Percentiles rank a stretch among this genome's conserved stretches.
Conservation (phyloP, 2,329 filamentous ascomycete genomes). For the Fusarium sp. region DNA sequence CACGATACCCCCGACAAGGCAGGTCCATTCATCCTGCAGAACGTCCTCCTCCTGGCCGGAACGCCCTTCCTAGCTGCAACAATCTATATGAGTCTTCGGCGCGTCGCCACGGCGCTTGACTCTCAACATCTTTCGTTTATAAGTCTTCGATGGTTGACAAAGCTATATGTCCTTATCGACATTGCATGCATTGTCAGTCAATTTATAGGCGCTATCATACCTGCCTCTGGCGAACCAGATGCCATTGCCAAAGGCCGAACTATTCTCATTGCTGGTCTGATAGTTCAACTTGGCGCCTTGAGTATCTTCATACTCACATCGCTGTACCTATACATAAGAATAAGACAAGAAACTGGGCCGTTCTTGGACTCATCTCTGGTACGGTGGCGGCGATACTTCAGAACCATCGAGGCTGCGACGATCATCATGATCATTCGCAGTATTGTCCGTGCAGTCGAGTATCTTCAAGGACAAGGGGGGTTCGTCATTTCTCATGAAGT, state of each 20-base stretch:
- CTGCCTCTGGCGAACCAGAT: slow-evolving; percentile 10
- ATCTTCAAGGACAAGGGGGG: slow-evolving; percentile 56
- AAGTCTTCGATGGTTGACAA: slow-evolving; percentile 14
- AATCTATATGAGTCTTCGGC: slow-evolving; percentile 24
- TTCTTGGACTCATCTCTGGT: slow-evolving; percentile 25
- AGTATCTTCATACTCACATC: slow-evolving; percentile 7
- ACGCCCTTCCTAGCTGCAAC: slow-evolving; percentile 25
- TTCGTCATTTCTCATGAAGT: slow-evolving; percentile 56
- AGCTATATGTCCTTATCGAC: not conserved
- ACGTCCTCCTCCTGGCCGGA: slow-evolving; percentile 12
- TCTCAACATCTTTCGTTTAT: slow-evolving; percentile 11
- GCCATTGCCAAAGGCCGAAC: not conserved
- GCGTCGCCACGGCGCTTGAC: slow-evolving; percentile 2
- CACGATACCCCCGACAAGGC: not conserved
- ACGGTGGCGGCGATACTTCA: slow-evolving; percentile 49
- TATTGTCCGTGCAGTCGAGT: slow-evolving; percentile 61
- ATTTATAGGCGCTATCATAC: slow-evolving; percentile 19
- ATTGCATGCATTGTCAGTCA: slow-evolving; percentile 9
- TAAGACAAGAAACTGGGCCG: not conserved
- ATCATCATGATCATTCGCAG: slow-evolving; percentile 58
- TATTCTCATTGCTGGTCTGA: slow-evolving; percentile 12
- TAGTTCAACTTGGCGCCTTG: slow-evolving; percentile 1
- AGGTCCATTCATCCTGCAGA: slow-evolving; percentile 5
- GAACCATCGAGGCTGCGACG: slow-evolving; percentile 49
- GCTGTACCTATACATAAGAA: not conserved